phyloP scores from a whole-genome alignment of 257 asterid species.

The Marsdenia floribunda region DNA sequence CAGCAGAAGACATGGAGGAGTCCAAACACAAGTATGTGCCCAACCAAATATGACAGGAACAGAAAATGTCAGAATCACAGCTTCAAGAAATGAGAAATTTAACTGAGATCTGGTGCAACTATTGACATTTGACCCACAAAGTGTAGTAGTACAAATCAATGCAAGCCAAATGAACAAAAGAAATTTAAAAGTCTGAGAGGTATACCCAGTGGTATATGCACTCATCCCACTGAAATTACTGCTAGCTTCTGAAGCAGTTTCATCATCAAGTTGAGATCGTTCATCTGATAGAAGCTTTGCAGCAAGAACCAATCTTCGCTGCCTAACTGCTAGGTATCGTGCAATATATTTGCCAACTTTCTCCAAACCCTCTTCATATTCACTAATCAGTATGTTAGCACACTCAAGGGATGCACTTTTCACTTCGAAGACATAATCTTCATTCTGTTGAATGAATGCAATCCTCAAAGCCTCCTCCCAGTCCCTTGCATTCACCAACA shows the following conservation, averaged over 20 bases:
- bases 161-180: not conserved
- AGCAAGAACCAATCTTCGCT: slow-evolving; percentile 83
- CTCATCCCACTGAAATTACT: slow-evolving; percentile 98
- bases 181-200: not conserved
- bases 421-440: slow-evolving; percentile 61
- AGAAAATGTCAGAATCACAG: not conserved
- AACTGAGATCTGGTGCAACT: not conserved
- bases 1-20: not conserved
- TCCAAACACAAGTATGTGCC: not conserved
- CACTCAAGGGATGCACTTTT: slow-evolving; percentile 78
- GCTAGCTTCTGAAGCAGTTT: slow-evolving; percentile 87
- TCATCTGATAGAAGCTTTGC: slow-evolving; percentile 76
- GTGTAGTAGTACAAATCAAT: not conserved
- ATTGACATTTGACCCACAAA: not conserved
- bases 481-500: slow-evolving; percentile 77
- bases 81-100: not conserved
- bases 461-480: slow-evolving; percentile 96
- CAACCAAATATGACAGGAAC: not conserved
- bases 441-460: slow-evolving; percentile 64
- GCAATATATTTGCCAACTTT: slow-evolving; percentile 88
- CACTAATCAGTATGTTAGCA: slow-evolving; percentile 56
- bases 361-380: slow-evolving; percentile 78
- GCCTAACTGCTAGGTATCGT: slow-evolving; percentile 85
- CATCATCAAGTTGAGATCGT: slow-evolving; percentile 69
- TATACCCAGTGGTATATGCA: slow-evolving; percentile 92